Base-by-base conservation (phyloP, 2,329 filamentous ascomycete species). In the Lachnellula suecica region DNA sequence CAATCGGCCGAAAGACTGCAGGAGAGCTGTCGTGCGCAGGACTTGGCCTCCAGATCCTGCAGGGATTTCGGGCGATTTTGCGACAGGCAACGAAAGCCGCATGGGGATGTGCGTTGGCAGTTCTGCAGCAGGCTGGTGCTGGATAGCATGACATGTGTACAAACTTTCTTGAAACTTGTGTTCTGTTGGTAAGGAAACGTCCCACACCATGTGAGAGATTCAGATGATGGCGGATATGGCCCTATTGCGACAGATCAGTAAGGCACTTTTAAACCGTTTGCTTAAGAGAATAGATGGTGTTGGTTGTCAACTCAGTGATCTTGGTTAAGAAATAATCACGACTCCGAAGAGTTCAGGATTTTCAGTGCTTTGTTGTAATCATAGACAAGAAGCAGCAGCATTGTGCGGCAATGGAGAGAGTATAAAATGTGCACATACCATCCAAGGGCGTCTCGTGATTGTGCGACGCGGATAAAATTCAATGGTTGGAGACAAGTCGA, bases 301-400 rank as follows among this genome's bases (percentile, higher is more conserved):
- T 17, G 10, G 17, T 49, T 50, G 56, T 58, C 45, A 47, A 59
- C 65, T 70, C 67, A 69, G 66, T 65, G 67, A 70, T 70, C 67
- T 70, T 70, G 67, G 66, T 69, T 61, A 57, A 63, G 57, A 63
- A 66, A 62, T 59, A 58, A 63, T 67, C 64, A 66, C 59, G 44
- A 58, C 63, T 66, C 59, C 51, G 52, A 52, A 58, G 57, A 66
- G 63, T 57, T 69, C 66, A 70, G 57, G 62, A 69, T 68, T 70
- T 70, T 68, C 66, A 70, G 67, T 69, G 67, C 65, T 42, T 68
- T 61, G 58, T 67, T 60, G 59, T 68, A 68, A 68, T 69, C 67
- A 67, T 68, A 52, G 62, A 60, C 50, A 49, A 40, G 44, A 17
- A 25, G 13, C 42, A 20, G 27, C 25, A 5, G 19, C n/a, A n/a